Evolutionary conservation across 192 early-diverging fungal genomes (phyloP).

Genomic region (Dissophora globulifera): DNA sequence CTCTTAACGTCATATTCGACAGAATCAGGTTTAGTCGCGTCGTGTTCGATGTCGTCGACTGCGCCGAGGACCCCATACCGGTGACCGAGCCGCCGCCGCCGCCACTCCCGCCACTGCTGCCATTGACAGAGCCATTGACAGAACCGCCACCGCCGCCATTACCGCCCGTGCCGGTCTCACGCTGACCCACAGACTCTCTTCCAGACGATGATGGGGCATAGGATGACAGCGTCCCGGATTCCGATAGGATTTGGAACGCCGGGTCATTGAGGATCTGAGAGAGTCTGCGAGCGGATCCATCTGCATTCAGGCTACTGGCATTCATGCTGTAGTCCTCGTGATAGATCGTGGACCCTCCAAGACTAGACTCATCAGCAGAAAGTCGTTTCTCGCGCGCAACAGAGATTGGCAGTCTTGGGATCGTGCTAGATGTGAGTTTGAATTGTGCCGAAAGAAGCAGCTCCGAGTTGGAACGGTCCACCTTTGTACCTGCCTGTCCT

Average conservation of each 20-base stretch:
- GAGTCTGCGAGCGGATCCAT: constrained; percentile 9
- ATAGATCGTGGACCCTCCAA: constrained; percentile 5
- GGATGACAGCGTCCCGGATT: constrained; percentile 26
- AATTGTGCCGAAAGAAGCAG: constrained; percentile 34
- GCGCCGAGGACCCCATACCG: constrained; percentile 12
- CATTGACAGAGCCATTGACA: neutral
- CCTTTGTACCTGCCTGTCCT: constrained; percentile 2
- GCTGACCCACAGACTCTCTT: constrained; percentile 24
- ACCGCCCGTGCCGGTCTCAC: constrained; percentile 6
- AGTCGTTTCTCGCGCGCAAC: constrained; percentile 20
- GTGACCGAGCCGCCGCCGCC: neutral
- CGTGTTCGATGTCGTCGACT: constrained; percentile 56
- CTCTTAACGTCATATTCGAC: constrained; percentile 59
- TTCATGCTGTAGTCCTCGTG: constrained; percentile 11
- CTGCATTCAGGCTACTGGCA: too few relatives aligned
- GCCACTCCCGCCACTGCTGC: too few relatives aligned
- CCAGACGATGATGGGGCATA: constrained; percentile 44
- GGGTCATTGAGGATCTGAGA: constrained; percentile 47
- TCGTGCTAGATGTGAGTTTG: constrained; percentile 29
- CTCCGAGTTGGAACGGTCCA: constrained; percentile 8
- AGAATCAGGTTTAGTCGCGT: constrained; percentile 69
- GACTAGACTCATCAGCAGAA: constrained; percentile 30
- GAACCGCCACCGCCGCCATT: neutral
- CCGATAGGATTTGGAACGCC: constrained; percentile 37
- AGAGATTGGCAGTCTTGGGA: constrained; percentile 35